Base-by-base conservation (phyloP, 495 filamentous ascomycete species). In the Parachaetomium inaequale region DNA sequence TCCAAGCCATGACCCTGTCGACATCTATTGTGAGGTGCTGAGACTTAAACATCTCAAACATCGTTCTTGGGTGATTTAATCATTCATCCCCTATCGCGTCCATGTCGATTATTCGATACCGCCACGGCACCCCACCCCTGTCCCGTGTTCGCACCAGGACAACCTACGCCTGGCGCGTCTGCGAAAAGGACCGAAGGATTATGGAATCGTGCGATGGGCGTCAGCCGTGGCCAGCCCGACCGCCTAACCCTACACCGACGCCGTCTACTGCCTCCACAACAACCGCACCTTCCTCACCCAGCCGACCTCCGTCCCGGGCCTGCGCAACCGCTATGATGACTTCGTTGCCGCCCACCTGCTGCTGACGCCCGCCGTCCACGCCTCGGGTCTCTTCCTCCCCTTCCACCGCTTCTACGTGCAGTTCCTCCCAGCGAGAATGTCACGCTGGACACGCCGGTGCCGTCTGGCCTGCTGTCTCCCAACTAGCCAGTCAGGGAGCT, bases 371-470 rank as follows among this genome's bases (percentile, higher is more conserved):
- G 60, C 64, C 8, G 88, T 89, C 52, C 88, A 90, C 34, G 34
- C 67, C 81, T 57, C 38, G 29, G 86, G 85, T 14, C 81, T 82
- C 54, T 87, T 90, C 70, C 73, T 90, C 11, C 71, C 82, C 8
- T 90, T 85, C 84, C 87, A 90, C 68, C 78, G 88, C 17, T 83
- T 87, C 65, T 89, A 82, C 70, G 76, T 83, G 49, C 82, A 76
- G 65, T 55, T 6, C 65, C 65, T 0, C 61, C 61, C 3, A 63
- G 61, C 11, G 43, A 19, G 4, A 61, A 63, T n/a, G 61, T 55
- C 21, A 67, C 65, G 15, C 32, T 64, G 25, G 55, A 61, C 26
- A 58, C 65, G 29, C 15, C n/a, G 45, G 50, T 67, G 11, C 59
- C 45, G 15, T 61, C 62, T 61, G 58, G 57, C 0, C 31, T 36